A percentile compares a stretch with the other conserved stretches of the same genome.
Evolutionary conservation across 257 asterid genomes (phyloP).

Genomic region (Fraxinus anomala): DNA sequence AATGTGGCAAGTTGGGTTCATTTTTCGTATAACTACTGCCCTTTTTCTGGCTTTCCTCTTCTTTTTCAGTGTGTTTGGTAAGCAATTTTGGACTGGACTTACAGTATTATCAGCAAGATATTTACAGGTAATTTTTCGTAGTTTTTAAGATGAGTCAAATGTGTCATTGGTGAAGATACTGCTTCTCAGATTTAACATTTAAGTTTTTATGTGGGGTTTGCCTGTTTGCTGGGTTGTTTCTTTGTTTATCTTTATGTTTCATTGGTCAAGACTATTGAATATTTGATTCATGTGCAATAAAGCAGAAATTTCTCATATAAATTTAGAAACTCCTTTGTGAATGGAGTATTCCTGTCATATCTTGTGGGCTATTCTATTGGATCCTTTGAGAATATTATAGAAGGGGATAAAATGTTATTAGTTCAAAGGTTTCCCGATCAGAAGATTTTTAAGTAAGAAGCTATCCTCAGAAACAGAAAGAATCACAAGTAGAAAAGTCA

Average conservation of each 20-base stretch:
- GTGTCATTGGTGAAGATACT: background rate
- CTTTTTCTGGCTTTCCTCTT: background rate
- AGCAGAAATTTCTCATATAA: background rate
- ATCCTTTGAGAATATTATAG: too few relatives aligned
- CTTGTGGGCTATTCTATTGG: too few relatives aligned
- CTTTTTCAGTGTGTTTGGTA: background rate
- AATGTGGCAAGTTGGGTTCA: background rate
- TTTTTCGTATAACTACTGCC: background rate
- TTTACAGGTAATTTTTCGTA: background rate
- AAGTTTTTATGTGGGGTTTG: background rate
- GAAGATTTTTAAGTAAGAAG: background rate
- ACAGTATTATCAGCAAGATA: too few relatives aligned
- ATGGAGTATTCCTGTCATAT: too few relatives aligned
- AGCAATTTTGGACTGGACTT: background rate
- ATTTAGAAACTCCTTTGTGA: too few relatives aligned
- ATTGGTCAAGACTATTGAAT: background rate
- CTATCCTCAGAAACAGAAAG: background rate
- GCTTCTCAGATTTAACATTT: background rate
- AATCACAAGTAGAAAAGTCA: too few relatives aligned
- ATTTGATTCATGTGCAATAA: background rate
- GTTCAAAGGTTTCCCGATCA: too few relatives aligned
- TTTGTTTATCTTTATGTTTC: background rate
- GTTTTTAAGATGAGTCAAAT: background rate
- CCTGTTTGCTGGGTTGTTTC: background rate
- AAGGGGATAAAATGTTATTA: too few relatives aligned